Evolutionary conservation across 2,329 filamentous ascomycete species (phyloP).

Genomic region (Gaeumannomyces sp.): DNA sequence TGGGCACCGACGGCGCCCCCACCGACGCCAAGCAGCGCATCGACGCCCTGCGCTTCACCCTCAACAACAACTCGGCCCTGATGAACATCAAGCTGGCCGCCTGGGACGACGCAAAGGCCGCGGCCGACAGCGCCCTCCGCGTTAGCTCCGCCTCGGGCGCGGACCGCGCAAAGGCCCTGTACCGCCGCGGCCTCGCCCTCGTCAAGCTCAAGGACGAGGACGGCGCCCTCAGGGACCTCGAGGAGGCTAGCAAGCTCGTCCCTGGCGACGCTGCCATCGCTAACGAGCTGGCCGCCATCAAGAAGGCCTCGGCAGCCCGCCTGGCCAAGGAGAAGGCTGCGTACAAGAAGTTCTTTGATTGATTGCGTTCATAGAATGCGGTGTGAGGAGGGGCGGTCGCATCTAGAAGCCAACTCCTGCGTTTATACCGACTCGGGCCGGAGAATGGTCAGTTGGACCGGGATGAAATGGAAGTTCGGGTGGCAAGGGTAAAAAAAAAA

Average conservation of each 20-base stretch:
- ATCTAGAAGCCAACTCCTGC: no score
- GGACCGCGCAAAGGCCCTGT: constrained; percentile 85
- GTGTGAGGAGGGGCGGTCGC: no score
- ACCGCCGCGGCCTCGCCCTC: constrained; percentile 72
- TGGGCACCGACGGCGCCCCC: constrained; percentile 57
- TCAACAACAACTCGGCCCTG: constrained; percentile 85
- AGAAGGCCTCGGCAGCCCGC: constrained; percentile 66
- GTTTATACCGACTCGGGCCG: no score
- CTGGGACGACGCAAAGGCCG: constrained; percentile 63
- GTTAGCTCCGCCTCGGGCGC: constrained; percentile 51
- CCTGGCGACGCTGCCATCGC: constrained; percentile 70
- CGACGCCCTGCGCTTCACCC: constrained; percentile 68
- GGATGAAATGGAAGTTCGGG: no score
- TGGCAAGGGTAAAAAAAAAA: background rate
- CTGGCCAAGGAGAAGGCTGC: constrained; percentile 86
- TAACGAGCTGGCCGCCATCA: constrained; percentile 71
- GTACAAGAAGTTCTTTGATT: constrained; percentile 94
- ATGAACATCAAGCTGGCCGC: constrained; percentile 73
- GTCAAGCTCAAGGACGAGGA: constrained; percentile 80
- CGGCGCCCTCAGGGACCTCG: constrained; percentile 65
- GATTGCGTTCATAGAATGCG: constrained; percentile 14
- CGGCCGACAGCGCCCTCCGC: constrained; percentile 67
- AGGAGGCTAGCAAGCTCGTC: constrained; percentile 66
- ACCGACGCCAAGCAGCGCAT: constrained; percentile 61
- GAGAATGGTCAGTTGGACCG: no score